Evolutionary conservation across 2,329 filamentous ascomycete genomes (phyloP).

Genomic region (Aspergillus viridinutans): DNA sequence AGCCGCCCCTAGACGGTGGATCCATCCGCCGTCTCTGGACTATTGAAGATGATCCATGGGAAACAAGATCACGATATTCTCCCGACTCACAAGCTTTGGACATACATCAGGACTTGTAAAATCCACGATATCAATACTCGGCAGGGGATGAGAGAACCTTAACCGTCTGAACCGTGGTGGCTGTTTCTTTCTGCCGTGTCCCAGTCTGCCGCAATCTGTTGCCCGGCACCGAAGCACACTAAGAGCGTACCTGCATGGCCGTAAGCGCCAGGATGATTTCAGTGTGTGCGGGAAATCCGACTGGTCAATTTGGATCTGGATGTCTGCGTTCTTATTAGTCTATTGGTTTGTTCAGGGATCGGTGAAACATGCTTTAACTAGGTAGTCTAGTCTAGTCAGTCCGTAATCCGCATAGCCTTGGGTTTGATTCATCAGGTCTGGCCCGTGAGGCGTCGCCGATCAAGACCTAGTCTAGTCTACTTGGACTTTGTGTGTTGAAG

Average conservation of each 20-base stretch:
- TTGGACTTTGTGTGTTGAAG: background rate
- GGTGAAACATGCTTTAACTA: background rate
- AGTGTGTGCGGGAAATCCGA: background rate
- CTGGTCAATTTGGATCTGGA: background rate
- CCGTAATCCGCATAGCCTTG: no score
- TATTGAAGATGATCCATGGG: background rate
- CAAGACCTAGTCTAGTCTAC: slow-evolving; percentile 5
- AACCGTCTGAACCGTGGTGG: background rate
- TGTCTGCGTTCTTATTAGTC: background rate
- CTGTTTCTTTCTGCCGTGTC: background rate
- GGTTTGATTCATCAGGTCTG: background rate
- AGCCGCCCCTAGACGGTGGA: background rate
- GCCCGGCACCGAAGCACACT: background rate
- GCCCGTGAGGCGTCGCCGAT: background rate
- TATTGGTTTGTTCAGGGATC: background rate
- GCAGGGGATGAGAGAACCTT: background rate
- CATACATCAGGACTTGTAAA: background rate
- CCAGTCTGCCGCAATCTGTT: background rate
- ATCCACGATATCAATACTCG: background rate
- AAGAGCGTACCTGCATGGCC: background rate
- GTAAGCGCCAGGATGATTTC: background rate
- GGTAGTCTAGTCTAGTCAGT: no score
- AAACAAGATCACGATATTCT: background rate
- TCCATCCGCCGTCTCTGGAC: background rate
- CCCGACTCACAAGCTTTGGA: background rate